Evolutionary conservation across 192 early-diverging fungal species (phyloP).

Genomic region (Chytriomyces hyalinus): DNA sequence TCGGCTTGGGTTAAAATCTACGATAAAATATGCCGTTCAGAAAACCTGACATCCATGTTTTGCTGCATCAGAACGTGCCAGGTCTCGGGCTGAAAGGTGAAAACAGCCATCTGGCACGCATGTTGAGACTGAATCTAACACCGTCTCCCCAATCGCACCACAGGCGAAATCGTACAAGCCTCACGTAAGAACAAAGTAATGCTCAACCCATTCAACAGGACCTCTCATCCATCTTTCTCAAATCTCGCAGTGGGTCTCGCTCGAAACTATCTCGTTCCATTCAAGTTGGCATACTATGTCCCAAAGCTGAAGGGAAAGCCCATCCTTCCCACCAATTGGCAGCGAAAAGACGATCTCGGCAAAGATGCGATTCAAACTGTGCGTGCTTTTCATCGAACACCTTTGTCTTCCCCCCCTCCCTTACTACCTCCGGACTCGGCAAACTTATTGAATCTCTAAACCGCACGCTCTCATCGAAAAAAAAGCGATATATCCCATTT

Average conservation of each 20-base stretch:
- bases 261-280: conserved; percentile 46
- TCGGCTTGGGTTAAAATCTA: no score
- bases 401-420: not conserved
- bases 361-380: conserved; percentile 32
- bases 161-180: conserved; percentile 35
- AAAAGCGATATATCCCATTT: not conserved
- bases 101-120: not conserved
- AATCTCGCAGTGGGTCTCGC: conserved; percentile 33
- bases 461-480: not conserved
- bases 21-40: conserved; percentile 33
- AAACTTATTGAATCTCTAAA: not conserved
- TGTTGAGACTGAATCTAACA: not conserved
- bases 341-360: conserved; percentile 22
- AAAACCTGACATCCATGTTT: conserved; percentile 28
- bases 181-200: conserved; percentile 24
- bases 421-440: not conserved
- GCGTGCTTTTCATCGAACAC: not conserved
- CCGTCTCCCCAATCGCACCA: not conserved
- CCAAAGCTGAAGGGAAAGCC: conserved; percentile 37
- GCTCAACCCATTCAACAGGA: not conserved
- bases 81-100: conserved; percentile 29
- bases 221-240: not conserved
- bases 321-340: conserved; percentile 45
- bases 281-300: conserved; percentile 46
- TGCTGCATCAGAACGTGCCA: conserved; percentile 20